phyloP scores from a whole-genome alignment of 441 rosid genomes.

The Gossypium schwendimanii region DNA sequence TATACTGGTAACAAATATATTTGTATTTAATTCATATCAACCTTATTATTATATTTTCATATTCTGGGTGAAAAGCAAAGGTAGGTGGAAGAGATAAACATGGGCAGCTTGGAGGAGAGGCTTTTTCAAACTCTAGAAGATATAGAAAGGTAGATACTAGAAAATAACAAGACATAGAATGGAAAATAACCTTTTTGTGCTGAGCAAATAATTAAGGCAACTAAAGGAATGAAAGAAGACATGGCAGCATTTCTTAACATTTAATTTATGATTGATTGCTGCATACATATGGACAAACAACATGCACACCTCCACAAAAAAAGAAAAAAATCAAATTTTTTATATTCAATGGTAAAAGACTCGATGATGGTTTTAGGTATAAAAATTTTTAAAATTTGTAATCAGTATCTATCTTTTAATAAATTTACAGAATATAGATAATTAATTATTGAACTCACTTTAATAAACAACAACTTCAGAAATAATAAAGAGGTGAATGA shows the following conservation, averaged over 20 bases:
- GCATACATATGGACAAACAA: no score
- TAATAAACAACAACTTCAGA: no score
- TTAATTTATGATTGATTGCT: no score
- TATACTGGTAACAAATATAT: not conserved
- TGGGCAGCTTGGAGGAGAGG: not conserved
- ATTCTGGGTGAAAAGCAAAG: not conserved
- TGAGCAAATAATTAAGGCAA: not conserved
- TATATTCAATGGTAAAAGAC: no score
- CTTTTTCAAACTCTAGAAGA: not conserved
- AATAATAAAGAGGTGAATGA: not conserved
- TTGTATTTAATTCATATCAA: not conserved
- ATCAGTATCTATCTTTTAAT: no score
- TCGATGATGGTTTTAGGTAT: no score
- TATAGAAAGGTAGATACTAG: not conserved
- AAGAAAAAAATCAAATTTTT: no score
- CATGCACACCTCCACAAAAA: no score
- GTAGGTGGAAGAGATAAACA: not conserved
- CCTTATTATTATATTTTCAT: no score
- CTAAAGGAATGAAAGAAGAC: not conserved
- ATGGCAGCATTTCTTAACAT: not conserved
- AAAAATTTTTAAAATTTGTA: no score
- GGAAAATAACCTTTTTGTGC: not conserved
- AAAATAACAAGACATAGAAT: not conserved
- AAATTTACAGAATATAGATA: no score
- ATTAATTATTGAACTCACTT: no score